Evolutionary conservation across 1,284 basidiomycete species (phyloP).

Genomic region (Ustanciosporium gigantosporum): DNA sequence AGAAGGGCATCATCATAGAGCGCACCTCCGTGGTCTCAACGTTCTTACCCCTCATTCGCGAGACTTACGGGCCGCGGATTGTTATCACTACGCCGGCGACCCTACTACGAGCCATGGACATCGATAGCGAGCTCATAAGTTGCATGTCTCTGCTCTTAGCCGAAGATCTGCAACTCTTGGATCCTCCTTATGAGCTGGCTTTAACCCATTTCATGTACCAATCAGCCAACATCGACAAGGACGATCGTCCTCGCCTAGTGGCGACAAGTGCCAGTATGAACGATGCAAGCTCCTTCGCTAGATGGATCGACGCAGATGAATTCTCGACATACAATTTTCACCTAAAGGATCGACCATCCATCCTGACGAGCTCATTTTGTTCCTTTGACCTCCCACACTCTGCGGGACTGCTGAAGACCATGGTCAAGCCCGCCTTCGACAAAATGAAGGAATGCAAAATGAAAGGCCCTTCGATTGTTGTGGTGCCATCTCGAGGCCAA

Average conservation of each 20-base stretch:
- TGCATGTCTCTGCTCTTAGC: conserved; percentile 69
- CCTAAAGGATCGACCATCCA: conserved; percentile 80
- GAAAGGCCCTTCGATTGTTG: conserved; percentile 71
- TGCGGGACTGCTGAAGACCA: conserved; percentile 81
- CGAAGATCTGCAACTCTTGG: conserved; percentile 84
- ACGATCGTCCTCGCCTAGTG: conserved; percentile 68
- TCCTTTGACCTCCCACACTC: conserved; percentile 87
- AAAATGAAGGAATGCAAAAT: conserved; percentile 65
- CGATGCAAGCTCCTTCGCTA: conserved; percentile 77
- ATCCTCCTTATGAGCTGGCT: conserved; percentile 79
- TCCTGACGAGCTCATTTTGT: conserved; percentile 72
- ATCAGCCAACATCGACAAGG: background rate
- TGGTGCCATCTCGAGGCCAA: conserved; percentile 84
- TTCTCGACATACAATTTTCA: conserved; percentile 76
- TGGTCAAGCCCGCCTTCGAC: conserved; percentile 85
- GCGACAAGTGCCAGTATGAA: conserved; percentile 78
- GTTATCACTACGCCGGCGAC: conserved; percentile 61
- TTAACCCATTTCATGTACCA: conserved; percentile 65
- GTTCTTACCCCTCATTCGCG: background rate
- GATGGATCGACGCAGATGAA: conserved; percentile 78
- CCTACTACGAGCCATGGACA: conserved; percentile 53
- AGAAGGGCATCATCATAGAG: conserved; percentile 19
- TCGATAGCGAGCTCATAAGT: conserved; percentile 5
- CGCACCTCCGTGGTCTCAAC: conserved; percentile 14
- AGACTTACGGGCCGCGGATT: conserved; percentile 32